Evolutionary conservation across 148 eudicot species (phyloP).

Genomic region (Polygonum maritimum): DNA sequence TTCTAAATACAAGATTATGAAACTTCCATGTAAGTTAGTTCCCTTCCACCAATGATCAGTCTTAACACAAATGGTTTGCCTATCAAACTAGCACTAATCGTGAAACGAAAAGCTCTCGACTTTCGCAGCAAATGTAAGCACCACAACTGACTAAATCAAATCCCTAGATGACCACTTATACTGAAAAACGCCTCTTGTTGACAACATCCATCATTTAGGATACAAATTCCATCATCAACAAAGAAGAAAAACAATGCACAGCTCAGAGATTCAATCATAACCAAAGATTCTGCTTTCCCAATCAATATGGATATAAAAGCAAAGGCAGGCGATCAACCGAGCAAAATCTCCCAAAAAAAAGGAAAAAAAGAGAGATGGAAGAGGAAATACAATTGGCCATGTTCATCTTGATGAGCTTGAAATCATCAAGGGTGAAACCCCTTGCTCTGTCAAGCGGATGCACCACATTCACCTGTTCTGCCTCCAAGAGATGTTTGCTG

Average conservation of each 20-base stretch:
- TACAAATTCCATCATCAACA: not conserved
- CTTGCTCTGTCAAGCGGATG: slow-evolving; percentile 65
- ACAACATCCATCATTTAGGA: not conserved
- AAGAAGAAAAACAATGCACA: not conserved
- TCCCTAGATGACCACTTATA: not conserved
- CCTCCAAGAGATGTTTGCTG: slow-evolving; percentile 74
- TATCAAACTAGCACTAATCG: not conserved
- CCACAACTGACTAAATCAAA: not conserved
- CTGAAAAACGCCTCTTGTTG: not conserved
- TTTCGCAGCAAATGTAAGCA: not conserved
- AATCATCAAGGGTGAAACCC: slow-evolving; percentile 79
- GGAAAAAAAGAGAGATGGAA: not conserved
- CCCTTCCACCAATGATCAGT: not conserved
- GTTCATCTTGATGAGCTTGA: slow-evolving; percentile 78
- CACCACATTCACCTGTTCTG: slow-evolving; percentile 75
- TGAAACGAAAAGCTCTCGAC: not conserved
- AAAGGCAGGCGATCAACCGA: not conserved
- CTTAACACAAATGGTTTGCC: not conserved
- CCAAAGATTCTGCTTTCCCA: not conserved
- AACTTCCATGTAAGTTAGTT: not conserved
- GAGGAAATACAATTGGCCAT: slow-evolving; percentile 68
- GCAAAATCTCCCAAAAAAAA: not conserved
- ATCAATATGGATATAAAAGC: too few species aligned
- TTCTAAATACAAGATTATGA: not conserved
- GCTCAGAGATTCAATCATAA: not conserved